Evolutionary conservation across 306 rosid genomes (phyloP), one percentile per base, ranked within the genome.

Genomic region (Acmispon strigosus): DNA sequence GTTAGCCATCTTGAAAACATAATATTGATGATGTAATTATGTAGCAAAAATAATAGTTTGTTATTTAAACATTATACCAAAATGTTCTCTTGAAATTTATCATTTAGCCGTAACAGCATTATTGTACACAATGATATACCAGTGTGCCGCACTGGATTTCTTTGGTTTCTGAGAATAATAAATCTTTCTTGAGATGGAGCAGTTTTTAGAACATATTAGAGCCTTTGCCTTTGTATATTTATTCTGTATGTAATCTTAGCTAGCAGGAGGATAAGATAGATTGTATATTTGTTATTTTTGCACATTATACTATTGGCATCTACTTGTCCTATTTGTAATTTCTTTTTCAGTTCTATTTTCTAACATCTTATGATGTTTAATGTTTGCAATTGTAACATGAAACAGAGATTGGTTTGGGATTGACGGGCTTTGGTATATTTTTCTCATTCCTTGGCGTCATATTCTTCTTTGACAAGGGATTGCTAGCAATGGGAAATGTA

Each of bases 401-500:
- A 76, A 69, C 96, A 94, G 99, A 91, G 92, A 91, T 94, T 73
- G 97, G 99, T 45, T 78, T 94, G 32, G 99, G 97, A 56, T 81
- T 94, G 78, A 91, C 97, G 6, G 99, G 97, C 72, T 91, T 91
- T 70, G 99, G 99, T 13, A 50, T 94, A 77, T 91, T 94, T 75
- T 94, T 94, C 89, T 84, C 96, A 41, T 86, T 87, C 81, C 83
- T 94, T 83, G 99, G 97, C 62, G 24, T 94, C 58, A 29, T 91
- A 72, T 89, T 94, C 85, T 89, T 94, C 85, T 94, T 94, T 22
- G 97, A 91, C 86, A 85, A 91, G 89, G 99, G 99, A 50, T 78
- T 94, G 70, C 91, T 94, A 11, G 99, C 99, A 63, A 94, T 94
- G 96, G 99, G 97, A 79, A 91, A 94, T 78, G 99, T 94, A 82